Base-by-base conservation (phyloP, 306 rosid species). In the Acacia confusa region DNA sequence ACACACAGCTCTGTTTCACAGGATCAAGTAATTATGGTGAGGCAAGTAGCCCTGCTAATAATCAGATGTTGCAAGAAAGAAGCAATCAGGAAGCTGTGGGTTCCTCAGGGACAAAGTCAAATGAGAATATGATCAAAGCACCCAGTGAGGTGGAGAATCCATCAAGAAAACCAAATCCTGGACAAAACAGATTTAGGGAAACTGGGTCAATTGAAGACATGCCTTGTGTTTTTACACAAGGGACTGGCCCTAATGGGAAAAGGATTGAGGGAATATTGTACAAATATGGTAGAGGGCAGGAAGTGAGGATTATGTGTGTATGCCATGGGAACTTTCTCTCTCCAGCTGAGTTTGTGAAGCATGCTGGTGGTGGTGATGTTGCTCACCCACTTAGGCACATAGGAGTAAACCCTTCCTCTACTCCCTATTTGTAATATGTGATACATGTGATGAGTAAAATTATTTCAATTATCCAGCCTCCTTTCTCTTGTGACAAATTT, bases 241-340 rank as follows among this genome's bases (percentile, higher is more conserved):
- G 98, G 32, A 84, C 87, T 15, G 98, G 97, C 4, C 99, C 97
- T 1, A 87, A 91, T 68, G 98, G 98, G 70, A 88, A 86, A 78
- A 88, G 92, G 82, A 84, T 96, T 58, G 94, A 96, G 36, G 98
- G 99, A 45, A 93, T 96, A 48, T 91, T 96, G 7, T 96, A 96
- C 88, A 89, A 87, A 82, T 96, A 96, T 87, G 97, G 92, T 15
- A 93, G 88, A 80, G 98, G 97, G 40, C 92, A 92, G 78, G 92
- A 96, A 68, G 99, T 94, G 77, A 87, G 97, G 85, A 96, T 96
- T 84, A 96, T 96, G 97, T 96, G 99, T 87, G 94, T 96, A 12
- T 96, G 99, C 85, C 99, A 96, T 83, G 99, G 98, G 28, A 82
- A 72, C 36, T 93, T 96, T 73, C 94, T 90, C 11, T 93, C 99